Evolutionary conservation across 2,329 filamentous ascomycete genomes (phyloP), one percentile per base, ranked within the genome.

Genomic region (Fusarium foetens): DNA sequence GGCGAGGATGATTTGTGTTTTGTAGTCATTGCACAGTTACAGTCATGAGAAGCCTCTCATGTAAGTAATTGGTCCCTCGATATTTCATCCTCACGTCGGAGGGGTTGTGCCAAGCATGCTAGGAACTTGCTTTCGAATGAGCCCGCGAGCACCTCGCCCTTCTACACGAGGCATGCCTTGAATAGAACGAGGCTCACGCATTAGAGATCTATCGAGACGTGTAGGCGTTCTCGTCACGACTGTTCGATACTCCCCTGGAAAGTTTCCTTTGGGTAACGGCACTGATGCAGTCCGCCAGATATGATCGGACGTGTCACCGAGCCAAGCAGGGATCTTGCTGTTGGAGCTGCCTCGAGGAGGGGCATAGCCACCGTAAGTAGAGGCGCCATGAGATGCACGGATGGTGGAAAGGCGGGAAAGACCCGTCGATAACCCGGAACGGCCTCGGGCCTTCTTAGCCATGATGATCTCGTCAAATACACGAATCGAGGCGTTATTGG

Each of bases 101-200:
- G 83, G 83, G 10, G 83, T 82, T 8, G 81, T 81, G 41, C 84
- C 84, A 45, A 85, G 73, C 83, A 85, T 85, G 70, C 82, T 85
- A 25, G 84, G 82, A 29, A 90, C 88, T 75, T 90, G 88, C 77
- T 90, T 90, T 71, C 88, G 81, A 58, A 87, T 76, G 53, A 90
- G 80, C 33, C 86, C 86, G 42, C 84, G 83, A 12, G 82, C 82
- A 36, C 85, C 81, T n/a, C 84, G 84, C 62, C 86, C 84, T 65
- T 89, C 87, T 23, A 87, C 85, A 38, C 89, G 84, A 29, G 94
- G 94, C n/a, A 94, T 91, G 39, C 95, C 95, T 80, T 97, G 94
- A 42, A 97, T 95, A 70, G 93, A 91, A 64, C 95, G 89, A 35
- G 95, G 95, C 82, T 98, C 95, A 80, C 94, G 94, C 94, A 98